These are phyloP conservation scores for Berberis thunbergii DNA, from an alignment of 164 flowering plant species.

Conservation along the genomic window DNA sequence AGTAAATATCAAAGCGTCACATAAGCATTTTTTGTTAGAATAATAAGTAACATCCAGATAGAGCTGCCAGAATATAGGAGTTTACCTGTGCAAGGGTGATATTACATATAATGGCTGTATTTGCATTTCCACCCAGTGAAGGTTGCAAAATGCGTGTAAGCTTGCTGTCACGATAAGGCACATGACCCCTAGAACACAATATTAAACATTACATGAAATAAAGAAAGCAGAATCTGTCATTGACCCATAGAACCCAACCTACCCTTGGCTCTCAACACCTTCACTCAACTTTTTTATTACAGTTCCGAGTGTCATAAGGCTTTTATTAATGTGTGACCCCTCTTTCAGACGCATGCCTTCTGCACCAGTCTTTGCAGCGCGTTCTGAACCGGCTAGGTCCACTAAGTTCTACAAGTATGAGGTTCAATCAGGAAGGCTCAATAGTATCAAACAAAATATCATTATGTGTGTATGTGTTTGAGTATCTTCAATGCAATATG, in stretches of 20 bases:
- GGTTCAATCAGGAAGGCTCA: not conserved
- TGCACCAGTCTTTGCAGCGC: conserved; percentile 98
- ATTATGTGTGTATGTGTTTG: not conserved
- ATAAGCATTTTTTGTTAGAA: not conserved
- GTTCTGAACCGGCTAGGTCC: conserved; percentile 97
- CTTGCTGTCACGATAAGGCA: conserved; percentile 92
- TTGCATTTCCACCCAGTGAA: conserved; percentile 91
- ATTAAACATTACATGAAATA: not conserved
- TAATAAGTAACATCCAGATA: not conserved
- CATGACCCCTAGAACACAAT: conserved; percentile 61
- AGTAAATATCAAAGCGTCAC: not conserved
- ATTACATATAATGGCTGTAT: conserved; percentile 94
- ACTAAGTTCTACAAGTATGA: conserved; percentile 58
- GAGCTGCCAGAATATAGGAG: not conserved
- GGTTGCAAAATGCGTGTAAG: conserved; percentile 96
- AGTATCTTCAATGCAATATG: not conserved
- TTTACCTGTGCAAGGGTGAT: conserved; percentile 96
- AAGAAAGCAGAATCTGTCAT: not conserved
- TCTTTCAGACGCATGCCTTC: conserved; percentile 94
- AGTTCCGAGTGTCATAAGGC: conserved; percentile 96
- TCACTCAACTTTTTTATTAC: conserved; percentile 95
- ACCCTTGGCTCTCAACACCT: conserved; percentile 98
- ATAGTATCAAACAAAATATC: not conserved
- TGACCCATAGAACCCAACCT: conserved; percentile 15
- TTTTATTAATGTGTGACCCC: conserved; percentile 97